Conservation (phyloP, 495 filamentous ascomycete species). For the Staphylotrichum longicolle region DNA sequence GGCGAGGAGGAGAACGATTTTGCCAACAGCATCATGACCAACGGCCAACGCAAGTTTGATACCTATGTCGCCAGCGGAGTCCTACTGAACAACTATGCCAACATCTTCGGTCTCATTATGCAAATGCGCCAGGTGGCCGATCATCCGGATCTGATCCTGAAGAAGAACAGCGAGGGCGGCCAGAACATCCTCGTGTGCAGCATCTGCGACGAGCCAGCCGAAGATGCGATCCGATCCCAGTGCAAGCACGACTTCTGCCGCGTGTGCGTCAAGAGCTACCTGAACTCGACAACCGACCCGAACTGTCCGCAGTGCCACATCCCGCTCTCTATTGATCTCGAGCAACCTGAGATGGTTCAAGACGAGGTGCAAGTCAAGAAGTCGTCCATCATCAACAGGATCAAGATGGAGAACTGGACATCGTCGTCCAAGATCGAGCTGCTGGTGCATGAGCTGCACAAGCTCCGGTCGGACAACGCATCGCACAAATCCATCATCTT, state of each 20-base stretch:
- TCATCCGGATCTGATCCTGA: conserved; percentile 90
- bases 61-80: conserved; percentile 94
- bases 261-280: conserved; percentile 78
- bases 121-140: conserved; percentile 96
- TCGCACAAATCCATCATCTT: conserved; percentile 97
- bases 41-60: conserved; percentile 80
- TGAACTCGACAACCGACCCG: conserved; percentile 68
- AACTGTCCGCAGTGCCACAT: conserved; percentile 95
- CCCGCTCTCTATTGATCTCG: conserved; percentile 80
- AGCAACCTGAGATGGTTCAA: conserved; percentile 90
- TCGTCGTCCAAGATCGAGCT: conserved; percentile 97
- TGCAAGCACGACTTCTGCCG: conserved; percentile 97
- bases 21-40: conserved; percentile 91
- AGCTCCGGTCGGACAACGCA: conserved; percentile 81
- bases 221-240: conserved; percentile 85
- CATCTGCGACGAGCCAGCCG: conserved; percentile 93
- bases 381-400: conserved; percentile 93
- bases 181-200: conserved; percentile 89
- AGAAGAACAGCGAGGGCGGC: conserved; percentile 77
- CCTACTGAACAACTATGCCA: conserved; percentile 94
- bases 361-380: conserved; percentile 82
- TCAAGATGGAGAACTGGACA: conserved; percentile 96
- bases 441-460: conserved; percentile 87
- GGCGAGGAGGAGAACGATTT: conserved; percentile 93
- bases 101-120: conserved; percentile 86